Percentiles rank a stretch among this genome's conserved stretches.
These are phyloP conservation scores for Aspergillus fructus DNA, from an alignment of 2,329 filamentous ascomycete species.

Conservation along the genomic window DNA sequence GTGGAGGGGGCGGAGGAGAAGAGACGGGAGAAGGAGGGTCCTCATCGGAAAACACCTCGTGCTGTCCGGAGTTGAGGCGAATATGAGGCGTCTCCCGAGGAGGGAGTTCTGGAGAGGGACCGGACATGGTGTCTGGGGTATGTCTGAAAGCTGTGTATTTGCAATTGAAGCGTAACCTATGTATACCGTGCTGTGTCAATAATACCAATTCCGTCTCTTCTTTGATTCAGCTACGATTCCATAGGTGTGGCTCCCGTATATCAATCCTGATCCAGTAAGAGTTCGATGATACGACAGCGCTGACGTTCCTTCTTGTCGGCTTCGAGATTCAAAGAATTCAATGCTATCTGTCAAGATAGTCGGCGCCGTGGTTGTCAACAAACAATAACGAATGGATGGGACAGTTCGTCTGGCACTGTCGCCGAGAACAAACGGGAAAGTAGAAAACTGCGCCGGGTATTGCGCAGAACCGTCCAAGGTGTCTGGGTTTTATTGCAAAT, in stretches of 20 bases:
- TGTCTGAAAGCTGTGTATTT: not conserved
- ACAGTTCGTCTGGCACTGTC: not conserved
- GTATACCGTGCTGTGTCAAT: not conserved
- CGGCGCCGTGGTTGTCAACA: not conserved
- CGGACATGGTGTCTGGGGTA: slow-evolving; percentile 13
- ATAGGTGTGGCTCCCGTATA: not conserved
- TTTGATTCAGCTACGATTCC: not conserved
- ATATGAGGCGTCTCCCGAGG: slow-evolving; percentile 54
- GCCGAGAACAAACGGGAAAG: not conserved
- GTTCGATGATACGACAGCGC: not conserved
- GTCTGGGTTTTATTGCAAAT: not conserved
- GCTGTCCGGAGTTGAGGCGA: slow-evolving; percentile 61
- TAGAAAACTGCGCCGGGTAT: not conserved
- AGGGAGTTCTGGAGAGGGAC: not conserved
- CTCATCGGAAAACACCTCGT: slow-evolving; percentile 47
- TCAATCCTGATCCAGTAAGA: not conserved
- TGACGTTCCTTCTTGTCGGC: not conserved
- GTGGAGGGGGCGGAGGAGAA: slow-evolving; percentile 18
- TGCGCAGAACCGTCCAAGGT: not conserved
- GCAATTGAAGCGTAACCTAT: not conserved
- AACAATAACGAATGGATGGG: not conserved
- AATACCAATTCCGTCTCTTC: not conserved
- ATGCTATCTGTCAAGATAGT: not conserved
- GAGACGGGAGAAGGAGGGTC: slow-evolving; percentile 13
- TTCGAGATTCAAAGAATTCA: not conserved